phyloP scores from a whole-genome alignment of 257 asterid species.

The Leptodermis oblonga region DNA sequence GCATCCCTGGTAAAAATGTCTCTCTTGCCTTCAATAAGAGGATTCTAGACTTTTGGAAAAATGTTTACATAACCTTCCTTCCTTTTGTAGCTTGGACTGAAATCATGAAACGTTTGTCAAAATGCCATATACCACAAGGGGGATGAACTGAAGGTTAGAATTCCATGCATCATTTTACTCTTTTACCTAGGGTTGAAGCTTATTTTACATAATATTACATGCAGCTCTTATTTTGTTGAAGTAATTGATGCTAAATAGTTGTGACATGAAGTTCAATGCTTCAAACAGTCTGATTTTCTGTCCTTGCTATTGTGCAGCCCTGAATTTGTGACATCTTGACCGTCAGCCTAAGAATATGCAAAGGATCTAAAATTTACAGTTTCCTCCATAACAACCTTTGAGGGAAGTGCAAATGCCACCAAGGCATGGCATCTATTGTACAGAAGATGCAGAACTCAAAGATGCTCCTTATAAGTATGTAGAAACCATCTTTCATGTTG shows the following conservation, averaged over 20 bases:
- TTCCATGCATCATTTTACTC: not conserved
- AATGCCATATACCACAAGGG: conserved; percentile 61
- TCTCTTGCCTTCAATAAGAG: not conserved
- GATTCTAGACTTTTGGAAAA: not conserved
- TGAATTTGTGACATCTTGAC: not conserved
- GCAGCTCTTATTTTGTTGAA: not conserved
- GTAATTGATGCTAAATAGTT: conserved; percentile 2
- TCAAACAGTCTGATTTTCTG: not conserved
- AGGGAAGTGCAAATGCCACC: not conserved
- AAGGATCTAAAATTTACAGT: not conserved
- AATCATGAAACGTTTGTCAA: conserved; percentile 49
- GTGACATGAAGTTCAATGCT: not conserved
- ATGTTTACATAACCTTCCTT: conserved; percentile 13
- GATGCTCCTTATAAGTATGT: not conserved
- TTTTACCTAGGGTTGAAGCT: not conserved
- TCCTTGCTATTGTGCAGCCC: conserved; percentile 5
- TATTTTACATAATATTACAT: not conserved
- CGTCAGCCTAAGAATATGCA: not conserved
- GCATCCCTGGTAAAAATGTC: conserved; percentile 58
- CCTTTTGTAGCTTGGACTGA: conserved; percentile 75
- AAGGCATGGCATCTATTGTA: not conserved
- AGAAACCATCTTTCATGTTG: not conserved
- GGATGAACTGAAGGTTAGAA: conserved; percentile 29
- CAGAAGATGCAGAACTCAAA: not conserved
- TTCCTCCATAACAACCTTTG: not conserved